Evolutionary conservation across 169 alveolate species (phyloP).

Genomic region (Theileria luwenshuni): DNA sequence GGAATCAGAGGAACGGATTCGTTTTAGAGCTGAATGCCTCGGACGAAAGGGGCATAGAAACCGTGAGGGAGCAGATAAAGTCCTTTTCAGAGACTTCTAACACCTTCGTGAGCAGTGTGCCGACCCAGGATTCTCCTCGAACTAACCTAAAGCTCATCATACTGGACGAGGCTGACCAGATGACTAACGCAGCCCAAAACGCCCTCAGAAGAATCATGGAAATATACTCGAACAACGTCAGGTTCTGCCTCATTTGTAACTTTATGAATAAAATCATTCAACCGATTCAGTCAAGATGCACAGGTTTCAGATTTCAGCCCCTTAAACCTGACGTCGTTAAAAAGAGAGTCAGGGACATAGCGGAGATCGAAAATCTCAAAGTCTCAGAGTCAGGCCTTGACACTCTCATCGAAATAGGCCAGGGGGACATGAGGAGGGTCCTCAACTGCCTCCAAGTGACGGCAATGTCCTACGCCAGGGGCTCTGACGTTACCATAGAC

Average conservation of each 20-base stretch:
- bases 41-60: conserved; percentile 97
- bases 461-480: conserved; percentile 70
- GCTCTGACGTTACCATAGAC: conserved; percentile 71
- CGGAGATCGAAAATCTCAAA: conserved; percentile 82
- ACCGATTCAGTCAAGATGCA: conserved; percentile 96
- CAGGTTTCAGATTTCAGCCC: conserved; percentile 93
- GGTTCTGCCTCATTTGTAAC: conserved; percentile 97
- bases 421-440: conserved; percentile 98
- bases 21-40: conserved; percentile 96
- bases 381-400: conserved; percentile 84
- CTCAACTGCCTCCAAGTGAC: conserved; percentile 92
- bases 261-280: conserved; percentile 95
- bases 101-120: conserved; percentile 61
- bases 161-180: conserved; percentile 97
- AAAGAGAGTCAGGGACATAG: conserved; percentile 84
- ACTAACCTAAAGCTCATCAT: conserved; percentile 88
- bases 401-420: conserved; percentile 88
- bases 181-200: conserved; percentile 97
- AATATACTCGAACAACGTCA: conserved; percentile 92
- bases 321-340: conserved; percentile 80
- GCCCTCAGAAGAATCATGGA: conserved; percentile 98
- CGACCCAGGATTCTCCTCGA: conserved; percentile 56
- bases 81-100: conserved; percentile 88
- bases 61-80: conserved; percentile 95
- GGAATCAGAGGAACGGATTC: conserved; percentile 75